Evolutionary conservation across 768 basidiomycete species (phyloP), one percentile per base, ranked within the genome.

Genomic region (Leccinum disarticulatum): DNA sequence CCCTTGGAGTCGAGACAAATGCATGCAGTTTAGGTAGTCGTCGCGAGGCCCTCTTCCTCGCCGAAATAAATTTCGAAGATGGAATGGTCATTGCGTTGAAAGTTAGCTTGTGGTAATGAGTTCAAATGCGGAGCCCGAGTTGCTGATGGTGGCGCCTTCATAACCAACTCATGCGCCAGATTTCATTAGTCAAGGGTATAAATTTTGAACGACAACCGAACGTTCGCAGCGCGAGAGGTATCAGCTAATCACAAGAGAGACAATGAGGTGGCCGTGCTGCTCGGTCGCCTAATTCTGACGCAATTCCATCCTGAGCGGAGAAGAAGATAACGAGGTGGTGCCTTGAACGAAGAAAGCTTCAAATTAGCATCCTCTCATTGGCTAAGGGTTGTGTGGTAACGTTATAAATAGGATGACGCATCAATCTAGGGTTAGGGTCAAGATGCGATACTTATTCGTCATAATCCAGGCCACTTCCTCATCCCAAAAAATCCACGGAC

Each of bases 361-460:
- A 68, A 67, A 67, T 67, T 58, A 15, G 9, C 17, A 3, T 13
- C 50, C n/a, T 4, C 36, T 54, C 15, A 68, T 67, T 67, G 66
- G 66, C 43, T 31, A 31, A 41, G 14, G 4, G 1, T 13, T 35
- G 1, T 9, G 30, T 30, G 30, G 9, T 30, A 30, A 6, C 30
- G 30, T 8, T 30, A 30, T 27, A 4, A 27, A 6, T 6, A 15
- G 6, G 7, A 15, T 38, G 14, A 38, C 36, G 6, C 13, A 55
- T 55, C 43, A 31, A n/a, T 31, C 13, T 56, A 46, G 50, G 63
- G 63, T 64, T 64, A 64, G 57, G 63, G 62, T 64, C 10, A 63
- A 31, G 13, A 27, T n/a, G 28, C 0, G 25, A 4, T 35, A 17
- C 25, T 6, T 14, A 38, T 38, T 38, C 36, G 36, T 43, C 43